phyloP scores from a whole-genome alignment of 2,329 filamentous ascomycete species.

The Sporothrix mexicana region DNA sequence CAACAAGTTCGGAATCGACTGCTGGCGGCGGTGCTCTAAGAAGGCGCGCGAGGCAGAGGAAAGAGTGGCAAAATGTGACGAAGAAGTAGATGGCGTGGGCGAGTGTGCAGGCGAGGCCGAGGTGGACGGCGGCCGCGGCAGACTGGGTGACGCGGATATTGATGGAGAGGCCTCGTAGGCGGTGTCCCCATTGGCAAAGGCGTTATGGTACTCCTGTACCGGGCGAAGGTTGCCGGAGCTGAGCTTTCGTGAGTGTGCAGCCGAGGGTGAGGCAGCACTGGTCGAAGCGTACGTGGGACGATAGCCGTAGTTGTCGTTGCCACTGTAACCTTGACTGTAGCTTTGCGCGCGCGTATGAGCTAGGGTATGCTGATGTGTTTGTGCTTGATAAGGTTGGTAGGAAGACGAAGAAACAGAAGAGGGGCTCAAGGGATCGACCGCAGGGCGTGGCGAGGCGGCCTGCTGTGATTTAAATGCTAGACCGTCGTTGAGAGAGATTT shows the following conservation, averaged over 20 bases:
- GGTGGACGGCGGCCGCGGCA: constrained; percentile 25
- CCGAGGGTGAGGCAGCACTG: constrained; percentile 1
- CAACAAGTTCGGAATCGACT: constrained; percentile 47
- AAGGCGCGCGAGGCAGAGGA: constrained; percentile 38
- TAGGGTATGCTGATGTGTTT: constrained; percentile 14
- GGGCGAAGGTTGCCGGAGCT: constrained; percentile 36
- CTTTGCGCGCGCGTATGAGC: constrained; percentile 22
- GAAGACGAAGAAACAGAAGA: constrained; percentile 15
- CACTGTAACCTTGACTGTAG: constrained; percentile 28
- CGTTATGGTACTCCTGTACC: constrained; percentile 46
- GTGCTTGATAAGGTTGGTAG: constrained; percentile 22
- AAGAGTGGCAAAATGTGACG: constrained; percentile 34
- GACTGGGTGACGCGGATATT: constrained; percentile 1
- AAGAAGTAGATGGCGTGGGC: background rate
- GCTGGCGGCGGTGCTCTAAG: constrained; percentile 45
- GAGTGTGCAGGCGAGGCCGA: constrained; percentile 17
- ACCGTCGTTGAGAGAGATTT: constrained; percentile 28
- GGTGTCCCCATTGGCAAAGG: constrained; percentile 41
- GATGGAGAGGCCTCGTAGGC: constrained; percentile 31
- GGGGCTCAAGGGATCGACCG: constrained; percentile 16
- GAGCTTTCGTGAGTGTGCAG: constrained; percentile 17
- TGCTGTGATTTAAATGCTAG: background rate
- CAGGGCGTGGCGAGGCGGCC: constrained; percentile 5
- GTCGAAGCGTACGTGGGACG: constrained; percentile 32
- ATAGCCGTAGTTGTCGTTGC: constrained; percentile 35